A percentile compares a stretch with the other conserved stretches of the same genome.
phyloP scores from a whole-genome alignment of 2,329 filamentous ascomycete genomes.

The Alternaria rosae region DNA sequence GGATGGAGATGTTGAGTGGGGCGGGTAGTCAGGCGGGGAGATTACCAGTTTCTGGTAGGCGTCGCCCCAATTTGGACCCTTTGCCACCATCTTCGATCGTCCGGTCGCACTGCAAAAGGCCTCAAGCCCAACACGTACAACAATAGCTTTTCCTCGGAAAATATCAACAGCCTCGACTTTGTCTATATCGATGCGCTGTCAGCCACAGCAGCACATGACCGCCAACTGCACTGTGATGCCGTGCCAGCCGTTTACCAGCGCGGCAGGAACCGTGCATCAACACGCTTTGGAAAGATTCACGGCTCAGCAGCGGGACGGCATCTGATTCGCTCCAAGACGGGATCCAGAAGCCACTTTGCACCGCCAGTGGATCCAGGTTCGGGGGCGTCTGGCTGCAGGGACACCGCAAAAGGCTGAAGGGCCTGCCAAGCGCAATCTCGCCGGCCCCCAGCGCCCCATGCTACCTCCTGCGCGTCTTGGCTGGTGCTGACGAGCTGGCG shows the following conservation, averaged over 20 bases:
- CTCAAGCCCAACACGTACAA: neutral
- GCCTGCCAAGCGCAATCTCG: constrained; percentile 37
- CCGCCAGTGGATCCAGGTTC: constrained; percentile 21
- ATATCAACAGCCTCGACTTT: neutral
- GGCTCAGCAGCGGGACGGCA: constrained; percentile 5
- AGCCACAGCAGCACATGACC: neutral
- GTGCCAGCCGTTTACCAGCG: constrained; percentile 7
- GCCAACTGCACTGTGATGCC: constrained; percentile 1
- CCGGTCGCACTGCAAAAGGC: neutral
- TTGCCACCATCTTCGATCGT: neutral
- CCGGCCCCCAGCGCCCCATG: constrained; percentile 23
- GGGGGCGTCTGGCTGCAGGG: constrained; percentile 17
- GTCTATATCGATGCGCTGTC: neutral
- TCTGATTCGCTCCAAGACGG: constrained; percentile 17
- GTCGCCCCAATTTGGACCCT: constrained; percentile 9
- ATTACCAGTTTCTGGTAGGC: constrained; percentile 1
- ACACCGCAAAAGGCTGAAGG: constrained; percentile 24
- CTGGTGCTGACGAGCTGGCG: constrained; percentile 28
- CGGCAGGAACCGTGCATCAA: constrained; percentile 3
- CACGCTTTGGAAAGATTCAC: neutral
- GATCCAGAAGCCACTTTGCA: constrained; percentile 14
- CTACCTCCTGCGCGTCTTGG: constrained; percentile 28
- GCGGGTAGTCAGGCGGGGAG: constrained; percentile 1
- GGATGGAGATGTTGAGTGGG: neutral
- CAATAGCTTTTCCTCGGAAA: neutral